Evolutionary conservation across 352 stramenopile species (phyloP), one percentile per base, ranked within the genome.

Genomic region (Pelagophyceae sp.): DNA sequence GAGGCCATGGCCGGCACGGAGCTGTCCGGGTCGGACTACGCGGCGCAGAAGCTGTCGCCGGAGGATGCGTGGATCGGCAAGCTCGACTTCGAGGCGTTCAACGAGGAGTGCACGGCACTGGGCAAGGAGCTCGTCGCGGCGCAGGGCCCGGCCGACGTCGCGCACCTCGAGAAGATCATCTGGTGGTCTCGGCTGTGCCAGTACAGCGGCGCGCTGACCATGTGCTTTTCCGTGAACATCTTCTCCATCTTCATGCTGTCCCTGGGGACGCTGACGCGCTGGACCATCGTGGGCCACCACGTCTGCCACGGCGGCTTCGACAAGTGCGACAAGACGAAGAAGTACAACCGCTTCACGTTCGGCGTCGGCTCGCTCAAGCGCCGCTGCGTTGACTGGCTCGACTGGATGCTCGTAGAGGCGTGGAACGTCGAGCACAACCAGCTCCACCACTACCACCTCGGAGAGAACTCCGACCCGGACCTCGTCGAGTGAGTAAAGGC

Each of bases 401-500:
- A 91, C 79, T 90, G 86, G 86, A 91, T 91, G 85, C 83, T 88
- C 76, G 85, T 85, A 27, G 86, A 90, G 78, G 87, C 87, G 11
- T 92, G 87, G 87, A 92, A 92, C 81, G 80, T 91, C 20, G 87
- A 91, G 79, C 87, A 92, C 76, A 90, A 90, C 80, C 86, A 87
- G 75, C 81, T 86, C 51, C 87, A 92, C 81, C 87, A 92, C 69
- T 92, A 92, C 77, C 83, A 81, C 58, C 79, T 92, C 65, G 82
- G 76, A 31, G 87, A 92, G 74, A 50, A 81, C 51, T 79, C 83
- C 29, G 87, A 92, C 83, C 87, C 87, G 0, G 87, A 92, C 76
- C 78, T 92, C 35, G 87, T 92, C 11, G 84, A 92, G 81, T 79
- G 45, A 54, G 45, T 23, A 54, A n/a, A n/a, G n/a, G n/a, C n/a